Conservation (phyloP, 73 alveolate genomes). For the Paramecium caudatum region DNA sequence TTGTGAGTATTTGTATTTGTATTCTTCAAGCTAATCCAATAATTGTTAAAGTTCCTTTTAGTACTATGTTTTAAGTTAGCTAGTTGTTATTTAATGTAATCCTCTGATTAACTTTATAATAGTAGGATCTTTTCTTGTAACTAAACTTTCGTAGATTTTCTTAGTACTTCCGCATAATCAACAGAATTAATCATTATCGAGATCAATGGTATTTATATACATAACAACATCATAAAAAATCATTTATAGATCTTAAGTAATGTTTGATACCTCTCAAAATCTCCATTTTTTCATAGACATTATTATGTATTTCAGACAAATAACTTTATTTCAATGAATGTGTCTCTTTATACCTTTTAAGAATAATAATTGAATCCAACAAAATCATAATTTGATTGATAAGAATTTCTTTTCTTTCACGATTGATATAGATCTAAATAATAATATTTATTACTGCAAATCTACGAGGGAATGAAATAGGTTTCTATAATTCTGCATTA, state of each 20-base stretch:
- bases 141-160: too few species aligned
- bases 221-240: constrained; percentile 22
- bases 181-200: too few species aligned
- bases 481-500: background rate
- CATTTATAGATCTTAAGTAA: background rate
- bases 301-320: background rate
- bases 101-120: too few species aligned
- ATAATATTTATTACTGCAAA: constrained; percentile 32
- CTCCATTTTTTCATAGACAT: background rate
- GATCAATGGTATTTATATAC: too few species aligned
- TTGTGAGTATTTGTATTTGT: too few species aligned
- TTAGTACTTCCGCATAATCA: too few species aligned
- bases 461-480: background rate
- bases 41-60: too few species aligned
- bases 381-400: constrained; percentile 42
- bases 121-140: too few species aligned
- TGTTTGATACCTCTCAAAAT: background rate
- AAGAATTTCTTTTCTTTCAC: constrained; percentile 55
- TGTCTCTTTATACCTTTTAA: background rate
- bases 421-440: constrained; percentile 5
- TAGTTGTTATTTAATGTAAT: too few species aligned
- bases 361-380: constrained; percentile 30
- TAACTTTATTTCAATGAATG: background rate
- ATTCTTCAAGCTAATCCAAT: too few species aligned
- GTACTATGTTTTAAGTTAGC: too few species aligned